Conservation (phyloP, 2,329 filamentous ascomycete genomes). For the Aspergillus quadricinctus region DNA sequence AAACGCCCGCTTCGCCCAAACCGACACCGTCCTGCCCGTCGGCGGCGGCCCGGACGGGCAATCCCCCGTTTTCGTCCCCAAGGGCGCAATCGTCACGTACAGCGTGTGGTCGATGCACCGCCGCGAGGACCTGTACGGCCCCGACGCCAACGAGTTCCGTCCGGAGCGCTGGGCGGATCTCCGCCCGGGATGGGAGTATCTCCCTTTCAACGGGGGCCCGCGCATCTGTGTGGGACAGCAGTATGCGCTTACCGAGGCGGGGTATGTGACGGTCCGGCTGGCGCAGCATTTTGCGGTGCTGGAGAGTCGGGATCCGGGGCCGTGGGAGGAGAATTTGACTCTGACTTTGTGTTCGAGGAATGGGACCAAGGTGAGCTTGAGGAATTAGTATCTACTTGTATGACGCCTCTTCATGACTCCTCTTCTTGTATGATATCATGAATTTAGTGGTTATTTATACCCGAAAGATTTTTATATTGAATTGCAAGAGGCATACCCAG, state of each 20-base stretch:
- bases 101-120: conserved; percentile 67
- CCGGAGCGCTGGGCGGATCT: conserved; percentile 43
- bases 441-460: no score
- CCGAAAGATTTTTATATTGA: no score
- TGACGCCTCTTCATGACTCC: no score
- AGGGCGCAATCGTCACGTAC: conserved; percentile 61
- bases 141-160: conserved; percentile 39
- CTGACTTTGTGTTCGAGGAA: conserved; percentile 2
- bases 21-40: conserved; percentile 30
- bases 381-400: not conserved
- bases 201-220: conserved; percentile 24
- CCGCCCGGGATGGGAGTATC: conserved; percentile 19
- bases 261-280: conserved; percentile 21
- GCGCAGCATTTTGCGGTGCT: conserved; percentile 22
- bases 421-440: not conserved
- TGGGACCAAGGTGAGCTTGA: not conserved
- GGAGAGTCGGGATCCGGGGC: conserved; percentile 16
- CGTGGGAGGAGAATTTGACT: conserved; percentile 12
- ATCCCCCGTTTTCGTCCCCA: conserved; percentile 58
- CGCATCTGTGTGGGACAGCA: conserved; percentile 25
- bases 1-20: conserved; percentile 29
- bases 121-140: conserved; percentile 43
- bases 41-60: conserved; percentile 56
- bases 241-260: conserved; percentile 26
- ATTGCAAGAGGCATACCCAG: no score